phyloP scores from a whole-genome alignment of 495 filamentous ascomycete species.

The Penicillium subrubescens region DNA sequence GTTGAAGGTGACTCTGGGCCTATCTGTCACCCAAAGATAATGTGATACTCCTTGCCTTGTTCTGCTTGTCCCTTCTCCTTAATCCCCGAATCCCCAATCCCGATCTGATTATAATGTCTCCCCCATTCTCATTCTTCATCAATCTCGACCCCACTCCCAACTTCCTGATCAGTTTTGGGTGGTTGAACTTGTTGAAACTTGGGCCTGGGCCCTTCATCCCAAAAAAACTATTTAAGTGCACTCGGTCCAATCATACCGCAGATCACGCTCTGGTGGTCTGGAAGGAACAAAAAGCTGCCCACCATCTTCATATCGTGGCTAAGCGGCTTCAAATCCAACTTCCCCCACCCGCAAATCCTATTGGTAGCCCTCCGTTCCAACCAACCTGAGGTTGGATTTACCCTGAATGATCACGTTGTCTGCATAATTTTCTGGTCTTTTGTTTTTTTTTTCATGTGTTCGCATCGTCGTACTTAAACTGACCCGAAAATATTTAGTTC shows the following conservation, averaged over 20 bases:
- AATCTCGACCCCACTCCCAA: neutral
- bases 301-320: neutral
- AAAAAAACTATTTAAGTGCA: constrained; percentile 4
- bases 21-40: neutral
- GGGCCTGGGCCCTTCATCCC: neutral
- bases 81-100: neutral
- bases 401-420: constrained; percentile 1
- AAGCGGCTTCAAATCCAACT: neutral
- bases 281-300: constrained; percentile 5
- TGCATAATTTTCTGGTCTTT: constrained; percentile 3
- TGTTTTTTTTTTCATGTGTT: constrained; percentile 4
- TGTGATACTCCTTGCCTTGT: neutral
- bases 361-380: neutral
- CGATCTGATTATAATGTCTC: neutral
- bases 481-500: constrained; percentile 12
- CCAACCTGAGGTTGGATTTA: neutral
- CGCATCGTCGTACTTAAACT: constrained; percentile 19
- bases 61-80: neutral
- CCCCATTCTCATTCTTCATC: neutral
- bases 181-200: neutral
- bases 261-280: neutral
- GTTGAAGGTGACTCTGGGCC: neutral
- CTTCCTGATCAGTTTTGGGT: neutral
- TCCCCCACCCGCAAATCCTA: neutral
- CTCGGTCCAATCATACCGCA: constrained; percentile 3